Base-by-base conservation (phyloP, 139 green algal genomes). In the Chlorella vulgaris region DNA sequence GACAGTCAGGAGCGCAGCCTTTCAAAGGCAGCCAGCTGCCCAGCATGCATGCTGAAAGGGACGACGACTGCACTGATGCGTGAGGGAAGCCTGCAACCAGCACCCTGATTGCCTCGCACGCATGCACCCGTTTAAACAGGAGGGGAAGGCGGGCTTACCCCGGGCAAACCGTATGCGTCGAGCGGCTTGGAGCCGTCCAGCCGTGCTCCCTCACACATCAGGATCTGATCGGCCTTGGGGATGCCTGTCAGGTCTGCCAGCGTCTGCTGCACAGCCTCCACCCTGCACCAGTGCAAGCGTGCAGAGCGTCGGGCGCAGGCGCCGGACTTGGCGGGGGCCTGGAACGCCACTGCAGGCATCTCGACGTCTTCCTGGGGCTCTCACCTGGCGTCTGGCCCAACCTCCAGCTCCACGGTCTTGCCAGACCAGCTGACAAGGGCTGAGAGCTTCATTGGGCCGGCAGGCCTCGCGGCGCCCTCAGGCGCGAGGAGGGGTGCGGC, bases 161-260 rank as follows among this genome's bases (percentile, higher is more conserved):
- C 63, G 10, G 94, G 93, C 24, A 98, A 87, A 21, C 84, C 71
- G 76, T 98, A 98, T 6, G 81, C 82, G 3, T 80, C 69, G 7
- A 98, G 83, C 5, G 79, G 74, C 66, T 91, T 88, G 4, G 62
- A 39, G 4, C 86, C 83, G 62, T 98, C 95, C 40, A 98, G 82
- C 10, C 86, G 83, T 2, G 83, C 76, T 7, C 92, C 93, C 69
- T 90, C 82, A 76, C 85, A 91, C 86, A 97, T 96, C 4, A 94
- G 60, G 38, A 98, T 95, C 76, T 98, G 95, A 51, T 98, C 95
- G 0, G 68, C 69, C 2, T 87, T 62, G 1, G 86, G 70, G 5
- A 97, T 88, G 39, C 86, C 91, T 0, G 93, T 96, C 24, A 97
- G 89, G 1, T 89, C 76, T 7, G 89, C 90, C 61, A 98, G 83